These are phyloP conservation scores for Pichia sp. DNA, from an alignment of 1,139 yeast species.

Conservation along the genomic window DNA sequence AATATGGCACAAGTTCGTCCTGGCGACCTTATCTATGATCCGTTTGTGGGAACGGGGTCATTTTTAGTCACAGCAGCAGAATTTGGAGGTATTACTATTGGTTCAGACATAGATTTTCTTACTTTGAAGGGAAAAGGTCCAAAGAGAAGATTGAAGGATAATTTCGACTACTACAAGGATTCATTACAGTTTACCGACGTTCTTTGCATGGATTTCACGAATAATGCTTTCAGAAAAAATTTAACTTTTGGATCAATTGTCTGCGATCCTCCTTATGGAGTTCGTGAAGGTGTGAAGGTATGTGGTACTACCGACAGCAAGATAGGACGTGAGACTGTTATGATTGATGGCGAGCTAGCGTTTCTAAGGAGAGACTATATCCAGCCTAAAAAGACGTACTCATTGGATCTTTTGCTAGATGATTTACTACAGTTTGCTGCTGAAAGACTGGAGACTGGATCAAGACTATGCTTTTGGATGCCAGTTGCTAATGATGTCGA, in stretches of 20 bases:
- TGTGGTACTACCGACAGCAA: slow-evolving; percentile 63
- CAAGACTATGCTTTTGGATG: slow-evolving; percentile 94
- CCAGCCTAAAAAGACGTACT: slow-evolving; percentile 90
- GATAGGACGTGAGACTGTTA: slow-evolving; percentile 64
- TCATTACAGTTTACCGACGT: slow-evolving; percentile 61
- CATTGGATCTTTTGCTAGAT: slow-evolving; percentile 66
- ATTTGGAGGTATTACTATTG: slow-evolving; percentile 76
- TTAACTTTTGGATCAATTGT: slow-evolving; percentile 73
- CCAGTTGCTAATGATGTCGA: slow-evolving; percentile 89
- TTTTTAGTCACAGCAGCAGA: slow-evolving; percentile 85
- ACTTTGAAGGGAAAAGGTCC: slow-evolving; percentile 70
- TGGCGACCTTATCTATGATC: slow-evolving; percentile 77
- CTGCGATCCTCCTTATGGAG: slow-evolving; percentile 98
- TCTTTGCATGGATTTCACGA: slow-evolving; percentile 90
- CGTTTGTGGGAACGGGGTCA: slow-evolving; percentile 96
- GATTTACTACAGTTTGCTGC: slow-evolving; percentile 75
- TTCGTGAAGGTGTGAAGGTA: slow-evolving; percentile 90
- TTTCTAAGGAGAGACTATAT: slow-evolving; percentile 76
- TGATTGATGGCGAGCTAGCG: slow-evolving; percentile 76
- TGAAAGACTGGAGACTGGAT: slow-evolving; percentile 62
- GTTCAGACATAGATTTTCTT: slow-evolving; percentile 89
- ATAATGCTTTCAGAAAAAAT: slow-evolving; percentile 67
- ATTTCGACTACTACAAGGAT: slow-evolving; percentile 73
- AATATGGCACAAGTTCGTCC: slow-evolving; percentile 73
- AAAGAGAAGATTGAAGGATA: slow-evolving; percentile 24